Percentiles rank a stretch among this genome's conserved stretches.
Conservation (phyloP, 129 eudicot genomes). For the Helianthus tuberosus region DNA sequence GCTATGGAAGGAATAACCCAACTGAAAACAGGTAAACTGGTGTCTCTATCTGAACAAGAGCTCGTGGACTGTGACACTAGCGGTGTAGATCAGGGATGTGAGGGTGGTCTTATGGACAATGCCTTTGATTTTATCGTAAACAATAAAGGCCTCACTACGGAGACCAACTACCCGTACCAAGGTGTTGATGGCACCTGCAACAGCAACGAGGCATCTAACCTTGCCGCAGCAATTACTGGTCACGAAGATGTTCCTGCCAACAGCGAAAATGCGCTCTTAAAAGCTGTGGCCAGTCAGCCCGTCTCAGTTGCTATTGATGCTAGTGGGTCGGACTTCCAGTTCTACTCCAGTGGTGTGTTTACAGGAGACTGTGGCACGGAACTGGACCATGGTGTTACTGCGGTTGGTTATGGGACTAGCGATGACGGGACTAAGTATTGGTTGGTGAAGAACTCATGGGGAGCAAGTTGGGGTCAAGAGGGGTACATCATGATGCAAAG, state of each 20-base stretch:
- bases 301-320: conserved; percentile 7
- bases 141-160: not conserved
- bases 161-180: not conserved
- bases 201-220: not conserved
- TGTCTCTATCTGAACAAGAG: not conserved
- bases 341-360: conserved; percentile 28
- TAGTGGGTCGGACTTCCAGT: conserved; percentile 20
- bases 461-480: not conserved
- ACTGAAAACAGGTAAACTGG: not conserved
- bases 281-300: not conserved
- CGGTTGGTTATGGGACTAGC: conserved; percentile 21
- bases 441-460: conserved; percentile 17
- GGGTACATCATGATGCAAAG: not conserved
- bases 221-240: not conserved
- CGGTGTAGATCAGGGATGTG: not conserved
- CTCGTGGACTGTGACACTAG: conserved; percentile 4
- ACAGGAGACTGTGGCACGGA: conserved; percentile 29
- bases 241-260: conserved; percentile 4
- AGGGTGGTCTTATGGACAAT: not conserved
- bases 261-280: not conserved
- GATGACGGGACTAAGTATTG: conserved; percentile 26
- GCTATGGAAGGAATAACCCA: conserved; percentile 5
- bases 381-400: conserved; percentile 31
- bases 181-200: not conserved
- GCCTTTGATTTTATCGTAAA: not conserved